Conservation (phyloP, 208 protist species). For the Trypanosoma boissoni region DNA sequence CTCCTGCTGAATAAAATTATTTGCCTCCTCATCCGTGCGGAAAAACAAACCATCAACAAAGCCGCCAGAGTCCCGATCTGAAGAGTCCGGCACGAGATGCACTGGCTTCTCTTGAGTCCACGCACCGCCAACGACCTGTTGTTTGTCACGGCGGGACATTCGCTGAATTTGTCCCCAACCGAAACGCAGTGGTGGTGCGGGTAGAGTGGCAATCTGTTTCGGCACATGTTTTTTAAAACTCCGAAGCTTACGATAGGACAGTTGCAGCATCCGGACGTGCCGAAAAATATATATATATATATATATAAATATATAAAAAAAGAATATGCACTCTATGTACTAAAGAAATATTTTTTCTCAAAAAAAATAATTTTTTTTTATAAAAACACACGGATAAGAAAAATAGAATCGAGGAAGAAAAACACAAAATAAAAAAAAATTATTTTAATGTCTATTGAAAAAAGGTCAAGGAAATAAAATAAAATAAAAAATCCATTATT, state of each 20-base stretch:
- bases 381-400: too few species aligned
- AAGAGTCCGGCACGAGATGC: constrained; percentile 32
- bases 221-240: too few species aligned
- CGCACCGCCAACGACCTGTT: constrained; percentile 44
- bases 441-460: too few species aligned
- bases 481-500: too few species aligned
- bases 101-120: constrained; percentile 51
- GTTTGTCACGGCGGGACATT: constrained; percentile 33
- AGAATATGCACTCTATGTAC: too few species aligned
- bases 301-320: constrained; percentile 1
- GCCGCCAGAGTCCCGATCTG: constrained; percentile 43
- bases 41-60: constrained; percentile 45
- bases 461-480: too few species aligned
- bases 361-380: too few species aligned
- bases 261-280: neutral
- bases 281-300: neutral
- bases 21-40: constrained; percentile 55
- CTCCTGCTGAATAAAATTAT: constrained; percentile 50
- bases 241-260: constrained; percentile 10
- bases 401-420: neutral
- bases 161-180: constrained; percentile 36
- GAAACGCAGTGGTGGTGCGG: constrained; percentile 29
- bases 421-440: neutral
- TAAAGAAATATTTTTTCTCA: too few species aligned
- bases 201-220: constrained; percentile 12